phyloP scores from a whole-genome alignment of 2,329 filamentous ascomycete species.

The Chaetothyriales sp. region DNA sequence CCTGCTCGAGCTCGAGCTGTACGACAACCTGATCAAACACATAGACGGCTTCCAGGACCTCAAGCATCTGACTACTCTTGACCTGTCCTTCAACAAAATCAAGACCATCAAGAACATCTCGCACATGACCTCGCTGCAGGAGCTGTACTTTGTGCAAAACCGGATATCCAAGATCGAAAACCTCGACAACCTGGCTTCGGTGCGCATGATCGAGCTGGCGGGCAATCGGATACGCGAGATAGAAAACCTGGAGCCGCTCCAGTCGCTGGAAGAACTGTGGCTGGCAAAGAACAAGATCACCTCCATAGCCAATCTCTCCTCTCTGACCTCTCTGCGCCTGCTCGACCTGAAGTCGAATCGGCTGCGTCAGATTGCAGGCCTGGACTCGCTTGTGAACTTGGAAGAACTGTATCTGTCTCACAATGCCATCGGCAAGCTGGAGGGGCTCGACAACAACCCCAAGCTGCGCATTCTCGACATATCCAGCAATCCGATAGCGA shows the following conservation, averaged over 20 bases:
- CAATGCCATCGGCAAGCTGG: slow-evolving; percentile 66
- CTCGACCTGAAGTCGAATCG: slow-evolving; percentile 94
- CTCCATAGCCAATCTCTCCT: slow-evolving; percentile 58
- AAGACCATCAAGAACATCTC: slow-evolving; percentile 88
- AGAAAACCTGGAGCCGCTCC: slow-evolving; percentile 63
- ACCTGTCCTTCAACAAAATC: slow-evolving; percentile 97
- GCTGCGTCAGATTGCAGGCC: slow-evolving; percentile 60
- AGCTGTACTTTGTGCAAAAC: slow-evolving; percentile 88
- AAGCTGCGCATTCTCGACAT: slow-evolving; percentile 71
- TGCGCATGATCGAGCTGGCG: slow-evolving; percentile 77
- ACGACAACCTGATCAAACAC: slow-evolving; percentile 87
- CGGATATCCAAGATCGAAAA: slow-evolving; percentile 81
- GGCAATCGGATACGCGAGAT: slow-evolving; percentile 87
- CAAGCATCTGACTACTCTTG: slow-evolving; percentile 59
- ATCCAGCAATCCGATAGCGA: slow-evolving; percentile 68
- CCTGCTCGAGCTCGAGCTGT: slow-evolving; percentile 76
- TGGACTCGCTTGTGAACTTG: slow-evolving; percentile 57
- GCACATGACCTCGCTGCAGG: slow-evolving; percentile 60
- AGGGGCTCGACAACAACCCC: slow-evolving; percentile 50
- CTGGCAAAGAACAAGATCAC: slow-evolving; percentile 94
- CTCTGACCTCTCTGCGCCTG: slow-evolving; percentile 64
- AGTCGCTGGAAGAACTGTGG: slow-evolving; percentile 77
- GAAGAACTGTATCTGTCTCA: slow-evolving; percentile 94
- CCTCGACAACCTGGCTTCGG: slow-evolving; percentile 55
- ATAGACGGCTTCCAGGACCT: slow-evolving; percentile 70